Base-by-base conservation (phyloP, 2,329 filamentous ascomycete genomes). In the Byssothecium circinans region DNA sequence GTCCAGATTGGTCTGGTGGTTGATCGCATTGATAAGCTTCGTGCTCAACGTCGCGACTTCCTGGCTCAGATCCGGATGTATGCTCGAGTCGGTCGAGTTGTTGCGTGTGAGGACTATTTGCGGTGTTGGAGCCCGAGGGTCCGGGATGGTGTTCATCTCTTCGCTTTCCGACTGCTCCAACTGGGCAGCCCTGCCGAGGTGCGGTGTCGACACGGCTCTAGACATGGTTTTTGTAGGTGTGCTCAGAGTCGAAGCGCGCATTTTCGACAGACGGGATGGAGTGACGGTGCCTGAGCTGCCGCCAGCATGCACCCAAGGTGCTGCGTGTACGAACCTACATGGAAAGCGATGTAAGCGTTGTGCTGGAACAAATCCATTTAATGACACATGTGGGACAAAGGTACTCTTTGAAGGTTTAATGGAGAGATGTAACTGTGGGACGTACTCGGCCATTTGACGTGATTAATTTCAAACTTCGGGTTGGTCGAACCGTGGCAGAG, bases 21-120 rank as follows among this genome's bases (percentile, higher is more conserved):
- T 99, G 73, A 99, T 96, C 36, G 94, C 92, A 65, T 94, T 92
- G 61, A 99, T 92, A 54, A 99, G 84, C 72, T 99, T 99, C 40
- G 91, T 92, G 73, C 91, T 97, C 25, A 99, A 78, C 6, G 89
- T 85, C 7, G 92, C 89, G 22, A 99, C 89, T 72, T 97, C 94
- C 56, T 79, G 78, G 66, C 81, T 85, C 35, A 86, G 66, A 59
- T 86, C 83, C 17, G 81, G 81, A 58, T 84, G 80, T 62, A 43
- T 67, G 74, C 52, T 70, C 65, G 64, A 80, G 65, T 53, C 77
- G 75, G 53, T 72, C 68, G 65, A 81, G 74, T 56, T 71, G 67
- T 62, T 65, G 61, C 62, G 61, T 41, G 65, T 67, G 23, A 60
- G 68, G 15, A 55, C 51, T 17, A 56, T 58, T 40, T 52, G 61